A percentile compares a stretch with the other conserved stretches of the same genome.
phyloP scores from a whole-genome alignment of 345 rosid genomes.

The Melastoma malabathricum region DNA sequence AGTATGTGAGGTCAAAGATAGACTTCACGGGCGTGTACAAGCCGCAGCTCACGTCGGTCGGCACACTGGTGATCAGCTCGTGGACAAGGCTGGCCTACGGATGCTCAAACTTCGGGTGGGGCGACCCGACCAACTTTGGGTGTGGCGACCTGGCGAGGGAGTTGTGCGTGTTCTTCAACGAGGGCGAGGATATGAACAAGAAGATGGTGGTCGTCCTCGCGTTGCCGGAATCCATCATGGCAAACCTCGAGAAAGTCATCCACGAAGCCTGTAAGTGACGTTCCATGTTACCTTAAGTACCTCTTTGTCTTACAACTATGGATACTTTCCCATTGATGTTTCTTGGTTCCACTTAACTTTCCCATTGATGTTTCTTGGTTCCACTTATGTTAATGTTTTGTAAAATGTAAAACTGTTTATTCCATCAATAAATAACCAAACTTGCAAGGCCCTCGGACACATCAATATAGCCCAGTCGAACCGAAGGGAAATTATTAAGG shows the following conservation, averaged over 20 bases:
- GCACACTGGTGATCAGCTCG: slow-evolving; percentile 13
- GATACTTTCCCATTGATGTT: too few species aligned
- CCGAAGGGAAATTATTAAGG: too few species aligned
- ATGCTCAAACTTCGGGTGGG: slow-evolving; percentile 14
- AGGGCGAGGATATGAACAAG: slow-evolving; percentile 6
- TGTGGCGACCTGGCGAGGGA: slow-evolving; percentile 9
- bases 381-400: too few species aligned
- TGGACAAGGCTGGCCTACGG: slow-evolving; percentile 13
- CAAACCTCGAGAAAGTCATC: slow-evolving; percentile 19
- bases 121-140: slow-evolving; percentile 14
- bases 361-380: too few species aligned
- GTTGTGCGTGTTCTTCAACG: slow-evolving; percentile 7
- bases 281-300: too few species aligned
- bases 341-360: too few species aligned
- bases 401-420: too few species aligned
- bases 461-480: too few species aligned
- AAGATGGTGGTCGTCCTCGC: slow-evolving; percentile 9
- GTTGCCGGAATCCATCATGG: slow-evolving; percentile 14
- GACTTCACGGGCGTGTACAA: slow-evolving; percentile 6
- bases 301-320: too few species aligned
- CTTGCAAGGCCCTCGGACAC: too few species aligned
- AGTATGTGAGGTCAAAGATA: slow-evolving; percentile 9
- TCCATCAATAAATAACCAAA: too few species aligned
- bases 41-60: slow-evolving; percentile 7
- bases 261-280: too few species aligned